Evolutionary conservation across 2,329 filamentous ascomycete genomes (phyloP), one percentile per base, ranked within the genome.

Genomic region (Diaporthe aspalathi): DNA sequence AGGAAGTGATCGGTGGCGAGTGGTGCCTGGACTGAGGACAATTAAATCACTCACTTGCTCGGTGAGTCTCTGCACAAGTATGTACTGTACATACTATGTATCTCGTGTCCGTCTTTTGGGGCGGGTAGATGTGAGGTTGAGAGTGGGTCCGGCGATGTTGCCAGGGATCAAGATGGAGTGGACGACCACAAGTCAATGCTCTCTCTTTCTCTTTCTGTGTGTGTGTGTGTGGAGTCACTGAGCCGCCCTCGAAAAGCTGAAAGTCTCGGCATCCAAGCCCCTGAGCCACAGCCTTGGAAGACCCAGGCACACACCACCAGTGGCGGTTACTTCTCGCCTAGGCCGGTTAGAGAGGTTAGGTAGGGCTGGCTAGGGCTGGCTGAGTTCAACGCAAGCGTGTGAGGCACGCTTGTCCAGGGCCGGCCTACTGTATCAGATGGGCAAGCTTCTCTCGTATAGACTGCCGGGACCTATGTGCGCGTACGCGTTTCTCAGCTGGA

Each of bases 291-390:
- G 57, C 57, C 57, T 62, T 62, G 17, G 24, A 32, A 32, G 40
- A 9, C 38, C 52, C 11, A 62, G 57, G 47, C 32, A 32, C 57
- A 62, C 27, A 40, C 22, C 57, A 35, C 12, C 57, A 49, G 57
- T 63, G 27, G 57, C 57, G 43, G 27, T 45, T 20, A 17, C 40
- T 32, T 7, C 57, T 22, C 11, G 24, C 57, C 57, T 32, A 47
- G 57, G 57, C 40, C n/a, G 40, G 57, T n/a, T 62, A 62, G 56
- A 35, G 32, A 35, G 32, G 32, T 35, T 35, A 35, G 32, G 38
- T 62, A 62, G 57, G 57, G 57, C 57, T 47, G 57, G 40, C 27
- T 63, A 63, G 57, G 57, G 57, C 57, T 63, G 57, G 57, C 57
- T 63, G 57, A 35, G 57, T 12, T 14, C 16, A 47, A 47, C 17